Evolutionary conservation across 768 basidiomycete genomes (phyloP).

Genomic region (Tremella yokohamensis): DNA sequence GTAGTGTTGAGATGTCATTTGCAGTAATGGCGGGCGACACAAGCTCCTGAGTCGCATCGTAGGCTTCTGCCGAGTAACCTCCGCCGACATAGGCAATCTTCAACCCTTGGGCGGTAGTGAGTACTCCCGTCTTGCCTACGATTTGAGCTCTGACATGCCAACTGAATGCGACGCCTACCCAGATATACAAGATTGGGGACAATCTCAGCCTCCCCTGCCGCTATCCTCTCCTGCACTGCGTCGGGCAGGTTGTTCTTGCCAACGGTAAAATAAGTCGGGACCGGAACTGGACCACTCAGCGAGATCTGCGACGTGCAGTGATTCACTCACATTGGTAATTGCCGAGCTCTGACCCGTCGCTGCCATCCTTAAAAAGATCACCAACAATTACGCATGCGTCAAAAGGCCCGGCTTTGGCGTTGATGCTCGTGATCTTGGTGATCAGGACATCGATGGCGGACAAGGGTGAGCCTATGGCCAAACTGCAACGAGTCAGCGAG

Average conservation of each 20-base stretch:
- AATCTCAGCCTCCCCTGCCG: conserved; percentile 71
- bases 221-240: conserved; percentile 68
- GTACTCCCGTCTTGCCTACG: conserved; percentile 72
- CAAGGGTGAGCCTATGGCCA: conserved; percentile 75
- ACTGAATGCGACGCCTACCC: conserved; percentile 58
- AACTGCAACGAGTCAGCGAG: conserved; percentile 52
- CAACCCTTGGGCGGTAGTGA: conserved; percentile 74
- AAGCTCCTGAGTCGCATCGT: conserved; percentile 13
- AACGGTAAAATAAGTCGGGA: conserved; percentile 90
- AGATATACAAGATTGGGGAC: conserved; percentile 78
- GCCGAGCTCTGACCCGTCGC: conserved; percentile 58
- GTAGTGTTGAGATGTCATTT: conserved; percentile 5
- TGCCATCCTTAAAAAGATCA: conserved; percentile 60
- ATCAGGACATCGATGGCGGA: conserved; percentile 74
- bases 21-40: conserved; percentile 9
- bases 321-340: conserved; percentile 33
- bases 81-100: conserved; percentile 82
- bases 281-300: conserved; percentile 59
- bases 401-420: conserved; percentile 90
- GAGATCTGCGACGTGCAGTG: neutral
- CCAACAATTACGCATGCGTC: conserved; percentile 57
- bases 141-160: conserved; percentile 5
- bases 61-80: conserved; percentile 60
- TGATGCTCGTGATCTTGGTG: conserved; percentile 73
- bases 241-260: conserved; percentile 73